Base-by-base conservation (phyloP, 805 yeast species). In the Torulaspora indica region DNA sequence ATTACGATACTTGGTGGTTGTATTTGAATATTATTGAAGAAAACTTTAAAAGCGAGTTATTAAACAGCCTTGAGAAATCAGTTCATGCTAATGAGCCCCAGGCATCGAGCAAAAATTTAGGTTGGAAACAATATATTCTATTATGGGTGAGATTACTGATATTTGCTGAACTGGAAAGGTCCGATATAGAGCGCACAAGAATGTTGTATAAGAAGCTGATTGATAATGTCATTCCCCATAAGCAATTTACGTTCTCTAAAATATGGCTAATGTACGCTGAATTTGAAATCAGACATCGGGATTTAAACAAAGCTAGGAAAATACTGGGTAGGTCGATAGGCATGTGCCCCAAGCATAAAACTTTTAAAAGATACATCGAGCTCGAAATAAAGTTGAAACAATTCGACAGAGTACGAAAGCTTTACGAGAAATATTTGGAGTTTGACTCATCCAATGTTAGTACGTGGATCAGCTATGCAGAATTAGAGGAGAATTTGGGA, bases 1-100 rank as follows among this genome's bases (percentile, higher is more conserved):
- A 86, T 64, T 81, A 78, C 61, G 93, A 85, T 55, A 67, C 79
- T 0, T 90, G 98, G 97, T 89, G 95, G 91, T 60, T 76, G 0
- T 81, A 81, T 55, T 47, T 87, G 1, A 70, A 75, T 9, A 57
- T 86, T 18, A 54, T 79, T 9, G 74, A 74, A 40, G 70, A 73
- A 18, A 57, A 69, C 14, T 60, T 47, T 25, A 48, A 54, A 1
- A 22, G 27, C 0, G 55, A 56, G 36, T 13, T 52, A 8, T 8
- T 44, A 12, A 12, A 12, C 7, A 42, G 35, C 4, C 54, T 55
- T 14, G 54, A 56, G 15, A 43, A 36, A 2, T 50, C 60, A 9
- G 40, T 55, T 1, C 39, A 23, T 8, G 51, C 55, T 9, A 47
- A 56, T 17, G 57, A 54, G 15, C 56, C 64, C 0, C 66, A 55